phyloP scores from a whole-genome alignment of 2,329 filamentous ascomycete species.

The Botrytis hyacinthi region DNA sequence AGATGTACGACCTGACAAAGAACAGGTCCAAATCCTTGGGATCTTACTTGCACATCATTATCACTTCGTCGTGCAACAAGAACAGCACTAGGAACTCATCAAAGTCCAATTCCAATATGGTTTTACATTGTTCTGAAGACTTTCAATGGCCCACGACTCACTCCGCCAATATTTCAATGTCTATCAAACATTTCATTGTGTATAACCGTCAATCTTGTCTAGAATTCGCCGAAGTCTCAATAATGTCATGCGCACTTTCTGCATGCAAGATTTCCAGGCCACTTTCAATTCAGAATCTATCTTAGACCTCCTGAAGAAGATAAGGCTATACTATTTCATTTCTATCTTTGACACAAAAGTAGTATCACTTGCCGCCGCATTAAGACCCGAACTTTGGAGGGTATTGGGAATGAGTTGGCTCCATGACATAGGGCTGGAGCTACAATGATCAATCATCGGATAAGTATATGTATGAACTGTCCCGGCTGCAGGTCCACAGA shows the following conservation, averaged over 20 bases:
- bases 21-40: slow-evolving; percentile 19
- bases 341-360: neutral
- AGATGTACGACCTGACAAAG: slow-evolving; percentile 18
- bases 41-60: slow-evolving; percentile 13
- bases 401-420: neutral
- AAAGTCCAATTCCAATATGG: neutral
- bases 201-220: slow-evolving; percentile 13
- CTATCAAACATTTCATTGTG: slow-evolving; percentile 11
- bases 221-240: neutral
- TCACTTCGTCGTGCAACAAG: slow-evolving; percentile 4
- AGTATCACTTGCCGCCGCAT: slow-evolving; percentile 6
- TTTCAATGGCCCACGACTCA: neutral
- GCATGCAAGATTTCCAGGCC: neutral
- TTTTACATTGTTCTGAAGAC: neutral
- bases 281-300: neutral
- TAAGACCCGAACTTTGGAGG: neutral
- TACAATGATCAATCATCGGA: neutral
- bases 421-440: slow-evolving; percentile 18
- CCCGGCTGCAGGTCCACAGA: neutral
- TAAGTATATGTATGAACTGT: slow-evolving; percentile 12
- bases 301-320: neutral
- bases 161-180: slow-evolving; percentile 11
- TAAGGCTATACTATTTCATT: neutral
- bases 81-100: neutral
- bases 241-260: slow-evolving; percentile 6